Evolutionary conservation across 352 stramenopile genomes (phyloP).

Genomic region (Globisporangium alternatum): DNA sequence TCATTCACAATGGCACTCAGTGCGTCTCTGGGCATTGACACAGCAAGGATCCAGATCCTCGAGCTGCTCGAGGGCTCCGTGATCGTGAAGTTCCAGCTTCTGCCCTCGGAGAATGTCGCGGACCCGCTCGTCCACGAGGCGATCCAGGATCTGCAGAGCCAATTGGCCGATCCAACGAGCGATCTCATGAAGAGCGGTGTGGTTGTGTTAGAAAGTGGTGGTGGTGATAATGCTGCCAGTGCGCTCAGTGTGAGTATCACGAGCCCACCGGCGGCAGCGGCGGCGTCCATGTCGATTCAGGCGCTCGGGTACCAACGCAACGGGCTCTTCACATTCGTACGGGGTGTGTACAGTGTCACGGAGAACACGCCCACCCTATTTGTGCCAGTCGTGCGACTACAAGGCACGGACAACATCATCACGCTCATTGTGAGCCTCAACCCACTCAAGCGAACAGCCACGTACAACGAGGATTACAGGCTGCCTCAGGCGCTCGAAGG

Average conservation of each 20-base stretch:
- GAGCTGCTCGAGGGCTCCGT: constrained; percentile 53
- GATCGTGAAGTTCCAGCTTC: constrained; percentile 59
- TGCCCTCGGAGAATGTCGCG: constrained; percentile 42
- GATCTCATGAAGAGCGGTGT: constrained; percentile 25
- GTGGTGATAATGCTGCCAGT: constrained; percentile 21
- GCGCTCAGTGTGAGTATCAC: constrained; percentile 33
- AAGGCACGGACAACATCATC: constrained; percentile 41
- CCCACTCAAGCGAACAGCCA: constrained; percentile 28
- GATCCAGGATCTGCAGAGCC: constrained; percentile 35
- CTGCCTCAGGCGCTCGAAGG: constrained; percentile 27
- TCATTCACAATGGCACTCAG: constrained; percentile 36
- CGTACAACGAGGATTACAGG: constrained; percentile 36
- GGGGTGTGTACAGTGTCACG: constrained; percentile 50
- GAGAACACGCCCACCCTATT: constrained; percentile 41
- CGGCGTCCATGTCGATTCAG: constrained; percentile 30
- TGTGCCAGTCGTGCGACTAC: constrained; percentile 48
- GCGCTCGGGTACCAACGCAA: constrained; percentile 56
- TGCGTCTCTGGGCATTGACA: constrained; percentile 40
- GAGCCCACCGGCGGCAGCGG: constrained; percentile 12
- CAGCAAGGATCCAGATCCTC: constrained; percentile 49
- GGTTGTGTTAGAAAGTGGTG: constrained; percentile 30
- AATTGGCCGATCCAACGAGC: constrained; percentile 43
- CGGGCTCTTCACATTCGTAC: constrained; percentile 61
- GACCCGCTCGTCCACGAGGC: constrained; percentile 49
- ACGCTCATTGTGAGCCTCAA: constrained; percentile 43